Base-by-base conservation (phyloP, 176 grass and related monocot species). In the Phyllostachys edulis region DNA sequence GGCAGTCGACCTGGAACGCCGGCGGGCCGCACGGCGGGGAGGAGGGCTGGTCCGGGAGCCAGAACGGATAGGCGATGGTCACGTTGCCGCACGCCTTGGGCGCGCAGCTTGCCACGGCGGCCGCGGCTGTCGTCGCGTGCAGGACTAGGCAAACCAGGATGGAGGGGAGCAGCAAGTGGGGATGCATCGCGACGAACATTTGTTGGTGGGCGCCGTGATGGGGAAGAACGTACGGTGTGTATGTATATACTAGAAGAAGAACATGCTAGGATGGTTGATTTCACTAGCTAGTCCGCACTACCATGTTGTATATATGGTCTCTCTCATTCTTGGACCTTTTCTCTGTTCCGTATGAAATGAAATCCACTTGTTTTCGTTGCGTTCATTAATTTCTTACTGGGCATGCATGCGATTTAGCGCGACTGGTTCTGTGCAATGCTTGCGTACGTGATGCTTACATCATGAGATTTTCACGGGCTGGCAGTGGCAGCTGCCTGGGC, bases 31-130 rank as follows among this genome's bases (percentile, higher is more conserved):
- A 93, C 3, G 79, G 47, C 12, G 12, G 42, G 9, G 84, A 16
- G 45, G 63, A 42, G 0, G 39, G 2, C 18, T 69, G 46, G 2
- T 9, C 32, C 3, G 41, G 23, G 27, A 90, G 50, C 88, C 85
- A 93, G 91, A 93, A 93, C 20, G 91, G 91, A 85, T 86, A 90
- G 32, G 41, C 18, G 15, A 92, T 61, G 2, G 80, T 87, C 13
- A 83, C 46, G 85, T 90, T 90, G 47, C 91, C 90, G 79, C 90
- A 92, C 1, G 24, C 18, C 60, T 8, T 77, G 0, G 82, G 78
- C 39, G 57, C 12, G 57, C 90, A 89, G 67, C n/a, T 79, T 1
- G 84, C 17, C 29, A 71, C 67, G 4, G 67, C 17, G 0, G 71
- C 85, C 1, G 21, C 0, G 1, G 82, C 24, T 23, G 4, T 10